Evolutionary conservation across 78 protist species (phyloP).

Genomic region (Neovahlkampfia damariscottae): DNA sequence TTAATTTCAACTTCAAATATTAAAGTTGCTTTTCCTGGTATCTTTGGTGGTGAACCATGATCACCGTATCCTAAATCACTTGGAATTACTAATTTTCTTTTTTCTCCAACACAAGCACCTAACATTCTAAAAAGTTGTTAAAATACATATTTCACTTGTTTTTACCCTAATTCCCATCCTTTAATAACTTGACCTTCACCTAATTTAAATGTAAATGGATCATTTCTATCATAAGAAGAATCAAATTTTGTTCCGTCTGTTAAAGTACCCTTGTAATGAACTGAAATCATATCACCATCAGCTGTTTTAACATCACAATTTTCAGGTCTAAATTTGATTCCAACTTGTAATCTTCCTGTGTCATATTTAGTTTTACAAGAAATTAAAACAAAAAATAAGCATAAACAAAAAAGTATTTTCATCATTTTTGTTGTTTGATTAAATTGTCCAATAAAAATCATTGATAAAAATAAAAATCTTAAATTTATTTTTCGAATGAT

Average conservation of each 20-base stretch:
- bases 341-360: neutral
- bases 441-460: too few relatives aligned
- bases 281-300: neutral
- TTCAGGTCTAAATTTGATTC: neutral
- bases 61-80: slow-evolving; percentile 72
- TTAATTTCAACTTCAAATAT: slow-evolving; percentile 59
- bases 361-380: too few relatives aligned
- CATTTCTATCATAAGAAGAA: slow-evolving; percentile 50
- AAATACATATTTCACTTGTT: too few relatives aligned
- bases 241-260: slow-evolving; percentile 71
- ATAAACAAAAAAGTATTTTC: too few relatives aligned
- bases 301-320: neutral
- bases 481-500: too few relatives aligned
- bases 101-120: slow-evolving; percentile 57
- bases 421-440: too few relatives aligned
- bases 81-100: slow-evolving; percentile 31
- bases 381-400: too few relatives aligned
- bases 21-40: slow-evolving; percentile 46
- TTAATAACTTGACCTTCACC: slow-evolving; percentile 62
- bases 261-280: slow-evolving; percentile 13
- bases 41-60: slow-evolving; percentile 49
- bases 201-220: slow-evolving; percentile 40
- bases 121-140: too few relatives aligned
- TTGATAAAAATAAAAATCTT: too few relatives aligned
- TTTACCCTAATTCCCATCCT: slow-evolving; percentile 84